Conservation (phyloP, 192 early-diverging fungal genomes). For the Backusella macrospora region DNA sequence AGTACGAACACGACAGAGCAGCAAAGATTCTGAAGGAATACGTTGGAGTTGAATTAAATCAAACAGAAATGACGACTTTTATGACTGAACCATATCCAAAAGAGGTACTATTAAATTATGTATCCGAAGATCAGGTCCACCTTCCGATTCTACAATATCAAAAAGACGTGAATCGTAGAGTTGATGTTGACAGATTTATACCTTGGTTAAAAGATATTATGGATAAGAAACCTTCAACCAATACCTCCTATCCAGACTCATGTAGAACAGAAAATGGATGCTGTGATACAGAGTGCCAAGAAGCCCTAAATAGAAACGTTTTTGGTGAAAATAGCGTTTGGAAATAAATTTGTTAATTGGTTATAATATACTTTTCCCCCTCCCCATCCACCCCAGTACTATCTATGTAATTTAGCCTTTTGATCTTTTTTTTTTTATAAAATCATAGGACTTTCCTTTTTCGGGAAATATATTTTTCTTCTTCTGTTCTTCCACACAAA, state of each 20-base stretch:
- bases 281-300: neutral
- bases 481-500: neutral
- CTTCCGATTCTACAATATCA: slow-evolving; percentile 14
- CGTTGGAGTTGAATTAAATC: neutral
- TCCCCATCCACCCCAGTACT: too few relatives aligned
- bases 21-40: neutral
- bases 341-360: neutral
- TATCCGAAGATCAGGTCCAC: neutral
- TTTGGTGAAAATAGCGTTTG: neutral
- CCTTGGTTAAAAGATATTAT: slow-evolving; percentile 24
- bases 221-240: neutral
- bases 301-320: neutral
- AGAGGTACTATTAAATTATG: neutral
- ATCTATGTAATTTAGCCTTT: too few relatives aligned
- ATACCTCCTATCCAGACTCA: neutral
- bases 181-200: slow-evolving; percentile 21
- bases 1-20: slow-evolving; percentile 12
- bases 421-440: neutral
- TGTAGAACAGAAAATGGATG: neutral
- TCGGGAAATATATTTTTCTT: neutral
- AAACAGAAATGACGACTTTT: neutral
- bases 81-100: slow-evolving; percentile 11
- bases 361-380: too few relatives aligned
- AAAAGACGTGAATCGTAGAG: slow-evolving; percentile 21
- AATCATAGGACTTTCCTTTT: neutral